A percentile compares a stretch with the other conserved stretches of the same genome.
Evolutionary conservation across 345 rosid species (phyloP).

Genomic region (Passiflora organensis): DNA sequence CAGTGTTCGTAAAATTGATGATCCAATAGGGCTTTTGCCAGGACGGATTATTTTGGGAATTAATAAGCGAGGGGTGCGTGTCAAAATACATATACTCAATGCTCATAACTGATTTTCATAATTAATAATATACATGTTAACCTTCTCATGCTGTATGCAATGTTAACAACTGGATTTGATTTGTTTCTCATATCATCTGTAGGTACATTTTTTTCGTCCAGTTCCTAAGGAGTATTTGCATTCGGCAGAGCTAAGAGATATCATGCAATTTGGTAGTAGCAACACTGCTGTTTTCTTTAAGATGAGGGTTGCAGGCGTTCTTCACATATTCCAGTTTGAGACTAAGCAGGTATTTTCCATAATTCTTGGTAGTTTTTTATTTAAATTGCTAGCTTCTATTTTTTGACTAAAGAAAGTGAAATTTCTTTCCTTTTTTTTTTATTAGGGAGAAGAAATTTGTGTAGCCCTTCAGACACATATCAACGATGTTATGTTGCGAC

Average conservation of each 20-base stretch:
- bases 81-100: conserved; percentile 1
- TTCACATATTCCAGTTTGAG: conserved; percentile 95
- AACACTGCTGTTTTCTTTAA: conserved; percentile 95
- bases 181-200: conserved; percentile 14
- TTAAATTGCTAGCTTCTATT: not conserved
- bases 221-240: conserved; percentile 96
- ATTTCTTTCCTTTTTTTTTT: conserved; percentile 4
- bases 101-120: too few relatives aligned
- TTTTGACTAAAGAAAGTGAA: not conserved
- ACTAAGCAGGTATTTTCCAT: conserved; percentile 69
- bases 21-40: conserved; percentile 95
- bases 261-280: conserved; percentile 99
- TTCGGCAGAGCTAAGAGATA: conserved; percentile 93
- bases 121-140: not conserved
- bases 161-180: conserved; percentile 6
- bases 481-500: conserved; percentile 97
- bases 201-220: conserved; percentile 98
- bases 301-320: conserved; percentile 99
- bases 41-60: conserved; percentile 91
- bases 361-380: not conserved
- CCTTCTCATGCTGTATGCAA: not conserved
- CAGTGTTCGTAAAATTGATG: conserved; percentile 89
- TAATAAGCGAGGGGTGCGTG: conserved; percentile 92
- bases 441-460: conserved; percentile 96
- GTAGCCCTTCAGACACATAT: conserved; percentile 98